Evolutionary conservation across 2,329 filamentous ascomycete genomes (phyloP), one percentile per base, ranked within the genome.

Genomic region (Colletotrichum eremochloae): DNA sequence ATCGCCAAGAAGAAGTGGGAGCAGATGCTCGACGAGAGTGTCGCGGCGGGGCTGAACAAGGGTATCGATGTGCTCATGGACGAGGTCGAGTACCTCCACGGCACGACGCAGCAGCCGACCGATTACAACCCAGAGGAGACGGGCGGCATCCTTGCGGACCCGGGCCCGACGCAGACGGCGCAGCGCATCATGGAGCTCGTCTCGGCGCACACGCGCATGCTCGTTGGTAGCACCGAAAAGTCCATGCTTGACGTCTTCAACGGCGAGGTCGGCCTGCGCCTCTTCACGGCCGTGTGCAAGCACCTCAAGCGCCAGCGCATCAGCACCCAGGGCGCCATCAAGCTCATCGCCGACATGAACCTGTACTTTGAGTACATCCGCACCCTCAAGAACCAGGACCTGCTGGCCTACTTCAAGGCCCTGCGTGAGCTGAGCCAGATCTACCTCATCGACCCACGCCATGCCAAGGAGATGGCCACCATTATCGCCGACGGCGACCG

Each of bases 1-100:
- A 92, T 98, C 77, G 95, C 96, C 75, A 99, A 99, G 89, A 98
- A 98, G 85, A 95, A 94, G 75, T 99, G 98, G 78, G 96, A 99
- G 86, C 95, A 98, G 80, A 97, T 98, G 93, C 91, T 99, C 1
- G 96, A 99, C 79, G 96, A 98, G 82, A 94, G 94, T 72, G 96
- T 99, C 9, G 96, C 96, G 5, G 95, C 96, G 11, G 97, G 97
- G 1, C 86, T 99, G 74, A 98, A 98, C 82, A 98, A 97, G 84
- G 96, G 96, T 75, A 98, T 99, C 74, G 96, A 99, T 79, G 96
- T 98, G 69, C 89, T 99, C 55, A 98, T 99, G 93, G 95, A 97
- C 77, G 96, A 99, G 83, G 95, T 98, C 38, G 96, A 99, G 81
- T 98, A 97, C 79, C 89, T 99, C 46, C 95, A 95, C 77, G 95